phyloP scores from a whole-genome alignment of 768 basidiomycete species.

The Suillus occidentalis region DNA sequence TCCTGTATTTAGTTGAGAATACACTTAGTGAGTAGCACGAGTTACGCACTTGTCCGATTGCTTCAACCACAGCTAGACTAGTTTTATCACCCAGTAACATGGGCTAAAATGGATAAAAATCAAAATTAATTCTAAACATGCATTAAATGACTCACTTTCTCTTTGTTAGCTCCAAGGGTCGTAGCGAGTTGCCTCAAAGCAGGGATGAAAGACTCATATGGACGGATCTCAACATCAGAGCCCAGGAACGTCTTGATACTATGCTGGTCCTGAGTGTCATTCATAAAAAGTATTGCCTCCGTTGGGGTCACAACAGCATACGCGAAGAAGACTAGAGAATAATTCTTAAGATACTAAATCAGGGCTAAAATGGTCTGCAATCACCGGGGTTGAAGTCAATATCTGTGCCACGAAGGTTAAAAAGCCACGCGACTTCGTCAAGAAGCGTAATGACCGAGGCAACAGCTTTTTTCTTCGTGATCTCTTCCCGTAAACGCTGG shows the following conservation, averaged over 20 bases:
- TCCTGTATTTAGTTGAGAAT: constrained; percentile 38
- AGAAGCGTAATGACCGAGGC: constrained; percentile 84
- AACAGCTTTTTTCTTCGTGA: constrained; percentile 52
- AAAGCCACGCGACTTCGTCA: constrained; percentile 94
- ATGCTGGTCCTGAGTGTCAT: constrained; percentile 48
- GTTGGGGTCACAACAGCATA: constrained; percentile 76
- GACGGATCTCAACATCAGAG: constrained; percentile 57
- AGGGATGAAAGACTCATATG: constrained; percentile 69
- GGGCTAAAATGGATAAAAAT: constrained; percentile 44
- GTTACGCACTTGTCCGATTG: constrained; percentile 61
- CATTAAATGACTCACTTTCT: constrained; percentile 22
- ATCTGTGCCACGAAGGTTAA: constrained; percentile 90
- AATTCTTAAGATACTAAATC: not conserved
- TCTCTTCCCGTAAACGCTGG: constrained; percentile 58
- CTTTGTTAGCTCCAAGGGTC: constrained; percentile 34
- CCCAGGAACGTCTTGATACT: constrained; percentile 57
- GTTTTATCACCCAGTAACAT: constrained; percentile 74
- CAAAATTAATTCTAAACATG: constrained; percentile 23
- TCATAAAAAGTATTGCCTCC: constrained; percentile 66
- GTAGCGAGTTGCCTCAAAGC: constrained; percentile 55
- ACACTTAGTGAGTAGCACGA: not conserved
- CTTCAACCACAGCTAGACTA: constrained; percentile 79
- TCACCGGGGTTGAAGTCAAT: constrained; percentile 83
- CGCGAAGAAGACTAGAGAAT: constrained; percentile 76
- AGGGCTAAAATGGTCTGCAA: constrained; percentile 4